Evolutionary conservation across 129 eudicot species (phyloP).

Genomic region (Saposhnikovia divaricata): DNA sequence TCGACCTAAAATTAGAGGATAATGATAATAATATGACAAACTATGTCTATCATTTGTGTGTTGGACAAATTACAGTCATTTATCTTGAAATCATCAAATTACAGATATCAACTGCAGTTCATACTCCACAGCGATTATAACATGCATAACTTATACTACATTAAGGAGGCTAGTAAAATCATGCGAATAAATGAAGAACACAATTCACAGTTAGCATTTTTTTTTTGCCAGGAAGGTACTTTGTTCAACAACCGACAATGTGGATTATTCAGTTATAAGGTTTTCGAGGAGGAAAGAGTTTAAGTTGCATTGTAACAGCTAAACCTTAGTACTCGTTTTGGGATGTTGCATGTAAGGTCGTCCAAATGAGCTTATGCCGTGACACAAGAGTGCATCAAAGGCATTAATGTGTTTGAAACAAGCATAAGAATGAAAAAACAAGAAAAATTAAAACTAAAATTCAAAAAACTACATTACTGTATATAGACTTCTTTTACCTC

Average conservation of each 20-base stretch:
- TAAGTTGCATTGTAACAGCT: neutral
- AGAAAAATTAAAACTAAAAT: neutral
- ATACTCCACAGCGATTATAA: neutral
- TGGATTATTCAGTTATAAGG: neutral
- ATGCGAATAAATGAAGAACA: neutral
- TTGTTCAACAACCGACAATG: neutral
- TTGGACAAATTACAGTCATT: neutral
- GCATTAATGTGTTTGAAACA: neutral
- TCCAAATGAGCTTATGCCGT: neutral
- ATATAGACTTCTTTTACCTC: conserved; percentile 46
- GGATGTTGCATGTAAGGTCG: neutral
- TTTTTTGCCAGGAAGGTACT: neutral
- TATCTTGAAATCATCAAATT: neutral
- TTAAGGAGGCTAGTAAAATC: neutral
- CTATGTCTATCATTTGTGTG: neutral
- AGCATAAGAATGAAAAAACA: neutral
- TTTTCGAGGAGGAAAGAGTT: neutral
- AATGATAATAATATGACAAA: neutral
- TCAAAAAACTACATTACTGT: neutral
- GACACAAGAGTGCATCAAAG: neutral
- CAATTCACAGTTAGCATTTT: neutral
- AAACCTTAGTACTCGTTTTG: neutral
- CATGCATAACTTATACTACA: neutral
- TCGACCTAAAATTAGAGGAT: neutral
- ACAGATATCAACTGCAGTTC: neutral